Evolutionary conservation across 83 land plant genomes (phyloP), one percentile per base, ranked within the genome.

Genomic region (Picea abies): DNA sequence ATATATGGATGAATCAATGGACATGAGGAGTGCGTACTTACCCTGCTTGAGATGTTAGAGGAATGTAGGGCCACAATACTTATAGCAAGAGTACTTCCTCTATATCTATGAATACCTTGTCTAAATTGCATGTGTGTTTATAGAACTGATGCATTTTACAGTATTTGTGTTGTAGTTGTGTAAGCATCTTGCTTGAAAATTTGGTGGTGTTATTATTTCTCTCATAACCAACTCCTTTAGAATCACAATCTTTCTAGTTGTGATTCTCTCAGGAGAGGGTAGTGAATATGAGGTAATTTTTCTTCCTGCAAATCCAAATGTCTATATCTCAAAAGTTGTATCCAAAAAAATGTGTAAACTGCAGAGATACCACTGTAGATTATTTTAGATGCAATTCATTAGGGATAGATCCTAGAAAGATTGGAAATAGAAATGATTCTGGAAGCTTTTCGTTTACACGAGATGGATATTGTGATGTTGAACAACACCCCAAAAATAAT

Each of bases 351-450:
- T 17, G 5, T 5, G 47, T 35, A 29, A 70, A 32, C 47, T 76
- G 79, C 86, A 91, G 91, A 82, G 93, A 87, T 68, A n/a, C 82
- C 84, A 82, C 86, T 73, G 84, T 91, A 80, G 35, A 2, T 32
- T 1, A 32, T 32, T 32, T 32, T 32, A 32, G 35, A 32, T 32
- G 1, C 35, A 32, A 32, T 32, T 82, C 89, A 7, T 22, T 35
- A 76, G 20, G 44, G 0, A 86, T 75, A 58, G 94, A 92, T 76
- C 85, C 87, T 71, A 56, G 84, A 39, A 90, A 89, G 69, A 25
- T 84, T n/a, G 85, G 86, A 20, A 88, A 88, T 56, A 63, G 82
- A 32, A 1, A 32, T 32, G 35, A 32, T 32, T 32, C 2, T 32
- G 58, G 83, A 60, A 86, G 75, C 82, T 52, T 83, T 41, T 32